Evolutionary conservation across 1,139 yeast genomes (phyloP).

Genomic region (Zygosaccharomyces sapae): DNA sequence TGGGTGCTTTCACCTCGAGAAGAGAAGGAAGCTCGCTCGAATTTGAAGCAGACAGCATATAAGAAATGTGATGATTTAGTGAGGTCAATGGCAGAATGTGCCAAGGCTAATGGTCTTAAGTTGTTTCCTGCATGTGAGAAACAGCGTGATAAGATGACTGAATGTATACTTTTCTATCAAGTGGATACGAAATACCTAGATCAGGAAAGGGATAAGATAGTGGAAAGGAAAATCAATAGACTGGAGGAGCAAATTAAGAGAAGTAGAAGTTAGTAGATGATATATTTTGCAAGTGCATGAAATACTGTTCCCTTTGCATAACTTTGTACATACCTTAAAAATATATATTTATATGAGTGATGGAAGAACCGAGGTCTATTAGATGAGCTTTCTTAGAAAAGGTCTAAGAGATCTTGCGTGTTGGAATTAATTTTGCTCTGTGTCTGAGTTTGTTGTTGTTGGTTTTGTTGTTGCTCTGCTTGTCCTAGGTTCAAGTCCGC

Average conservation of each 20-base stretch:
- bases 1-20: slow-evolving; percentile 88
- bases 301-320: slow-evolving; percentile 1
- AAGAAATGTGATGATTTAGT: slow-evolving; percentile 66
- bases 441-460: slow-evolving; percentile 20
- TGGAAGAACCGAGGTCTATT: not conserved
- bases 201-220: slow-evolving; percentile 61
- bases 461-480: slow-evolving; percentile 18
- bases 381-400: slow-evolving; percentile 40
- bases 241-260: slow-evolving; percentile 23
- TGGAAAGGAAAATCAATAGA: slow-evolving; percentile 50
- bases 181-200: slow-evolving; percentile 60
- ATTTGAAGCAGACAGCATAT: slow-evolving; percentile 75
- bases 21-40: slow-evolving; percentile 72
- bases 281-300: not conserved
- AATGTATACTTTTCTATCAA: slow-evolving; percentile 67
- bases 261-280: slow-evolving; percentile 7
- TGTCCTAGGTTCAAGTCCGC: slow-evolving; percentile 32
- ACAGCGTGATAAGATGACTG: slow-evolving; percentile 61
- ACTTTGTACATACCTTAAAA: slow-evolving; percentile 3
- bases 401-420: slow-evolving; percentile 53
- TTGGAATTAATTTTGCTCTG: slow-evolving; percentile 19
- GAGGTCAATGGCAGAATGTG: slow-evolving; percentile 51
- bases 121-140: slow-evolving; percentile 55
- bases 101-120: slow-evolving; percentile 48
- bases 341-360: slow-evolving; percentile 3